A percentile compares a stretch with the other conserved stretches of the same genome.
Conservation (phyloP, 805 yeast genomes). For the Saccharomycopsis javanensis region DNA sequence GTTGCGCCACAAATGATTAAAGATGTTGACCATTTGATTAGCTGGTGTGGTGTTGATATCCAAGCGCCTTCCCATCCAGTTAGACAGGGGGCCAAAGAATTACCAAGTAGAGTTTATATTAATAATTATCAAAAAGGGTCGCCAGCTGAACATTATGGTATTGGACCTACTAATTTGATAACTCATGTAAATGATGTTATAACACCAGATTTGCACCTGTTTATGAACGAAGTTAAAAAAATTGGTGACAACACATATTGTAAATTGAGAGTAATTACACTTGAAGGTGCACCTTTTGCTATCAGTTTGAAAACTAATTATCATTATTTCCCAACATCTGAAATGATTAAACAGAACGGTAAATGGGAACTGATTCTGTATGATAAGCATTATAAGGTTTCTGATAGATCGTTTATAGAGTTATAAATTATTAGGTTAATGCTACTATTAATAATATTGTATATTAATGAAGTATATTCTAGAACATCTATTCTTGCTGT, state of each 20-base stretch:
- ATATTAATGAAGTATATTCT: neutral
- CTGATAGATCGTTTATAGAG: neutral
- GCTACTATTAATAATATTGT: neutral
- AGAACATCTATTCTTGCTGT: neutral
- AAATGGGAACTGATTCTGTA: constrained; percentile 19
- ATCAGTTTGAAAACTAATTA: constrained; percentile 8
- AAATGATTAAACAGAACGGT: constrained; percentile 27
- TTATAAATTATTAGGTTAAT: neutral
- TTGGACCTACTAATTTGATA: constrained; percentile 9
- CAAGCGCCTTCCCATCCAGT: constrained; percentile 93
- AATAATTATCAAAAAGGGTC: constrained; percentile 69
- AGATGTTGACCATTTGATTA: constrained; percentile 55
- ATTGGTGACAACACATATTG: constrained; percentile 77
- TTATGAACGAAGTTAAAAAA: constrained; percentile 52
- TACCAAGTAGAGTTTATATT: constrained; percentile 81
- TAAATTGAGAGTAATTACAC: constrained; percentile 70
- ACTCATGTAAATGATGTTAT: constrained; percentile 14
- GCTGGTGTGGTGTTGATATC: constrained; percentile 76
- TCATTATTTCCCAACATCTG: constrained; percentile 33
- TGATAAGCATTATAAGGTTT: constrained; percentile 4
- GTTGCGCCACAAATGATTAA: constrained; percentile 59
- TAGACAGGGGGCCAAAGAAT: constrained; percentile 63
- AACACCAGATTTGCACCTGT: constrained; percentile 53
- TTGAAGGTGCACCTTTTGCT: constrained; percentile 81
- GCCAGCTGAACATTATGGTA: constrained; percentile 31